phyloP scores from a whole-genome alignment of 148 eudicot species.

The Nepenthes mirabilis region DNA sequence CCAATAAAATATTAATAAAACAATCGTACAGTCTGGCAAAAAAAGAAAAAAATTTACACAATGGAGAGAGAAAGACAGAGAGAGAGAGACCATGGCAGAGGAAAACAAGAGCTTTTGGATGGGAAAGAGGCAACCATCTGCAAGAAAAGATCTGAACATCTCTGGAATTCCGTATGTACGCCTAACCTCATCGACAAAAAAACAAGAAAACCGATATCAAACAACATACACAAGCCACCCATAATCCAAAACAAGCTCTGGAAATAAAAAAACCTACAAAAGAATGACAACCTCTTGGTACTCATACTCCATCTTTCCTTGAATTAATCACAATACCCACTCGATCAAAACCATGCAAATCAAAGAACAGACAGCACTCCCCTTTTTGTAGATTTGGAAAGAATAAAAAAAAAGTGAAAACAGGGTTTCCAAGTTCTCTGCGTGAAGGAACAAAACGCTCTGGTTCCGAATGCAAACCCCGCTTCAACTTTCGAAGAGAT shows the following conservation, averaged over 20 bases:
- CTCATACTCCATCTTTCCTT: constrained; percentile 44
- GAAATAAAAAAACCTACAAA: constrained; percentile 4
- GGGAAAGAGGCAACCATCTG: constrained; percentile 88
- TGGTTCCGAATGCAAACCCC: too few relatives aligned
- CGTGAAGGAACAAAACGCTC: too few relatives aligned
- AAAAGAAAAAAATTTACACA: neutral
- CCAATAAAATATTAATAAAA: neutral
- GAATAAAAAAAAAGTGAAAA: too few relatives aligned
- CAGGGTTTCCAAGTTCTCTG: too few relatives aligned
- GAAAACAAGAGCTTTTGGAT: constrained; percentile 90
- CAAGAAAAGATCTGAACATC: constrained; percentile 85
- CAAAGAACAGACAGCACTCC: too few relatives aligned
- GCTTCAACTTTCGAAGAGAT: too few relatives aligned
- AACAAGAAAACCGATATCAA: neutral
- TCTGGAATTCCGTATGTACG: constrained; percentile 64
- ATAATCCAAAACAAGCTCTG: neutral
- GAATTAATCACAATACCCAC: too few relatives aligned
- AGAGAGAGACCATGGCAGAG: constrained; percentile 82
- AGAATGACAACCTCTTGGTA: constrained; percentile 56
- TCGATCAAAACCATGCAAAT: too few relatives aligned
- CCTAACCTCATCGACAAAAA: constrained; percentile 21
- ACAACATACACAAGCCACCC: neutral
- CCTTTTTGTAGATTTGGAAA: too few relatives aligned
- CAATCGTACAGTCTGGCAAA: neutral
- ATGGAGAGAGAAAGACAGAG: constrained; percentile 15